Percentiles rank a stretch among this genome's conserved stretches.
These are phyloP conservation scores for Rhizopus stolonifer DNA, from an alignment of 371 early-diverging fungal genomes.

Conservation along the genomic window DNA sequence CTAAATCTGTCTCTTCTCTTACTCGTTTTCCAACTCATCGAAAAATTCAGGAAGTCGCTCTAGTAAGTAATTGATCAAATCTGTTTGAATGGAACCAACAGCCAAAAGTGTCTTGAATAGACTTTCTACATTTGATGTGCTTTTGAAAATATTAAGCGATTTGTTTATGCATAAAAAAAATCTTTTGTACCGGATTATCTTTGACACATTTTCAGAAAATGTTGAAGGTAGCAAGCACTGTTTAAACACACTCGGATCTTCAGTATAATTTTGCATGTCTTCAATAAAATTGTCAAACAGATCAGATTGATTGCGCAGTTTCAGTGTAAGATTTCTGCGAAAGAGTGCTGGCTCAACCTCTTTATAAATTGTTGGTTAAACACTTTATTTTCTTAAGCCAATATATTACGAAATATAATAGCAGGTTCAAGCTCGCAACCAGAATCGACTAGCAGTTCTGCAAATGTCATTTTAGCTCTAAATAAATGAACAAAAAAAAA, in stretches of 20 bases:
- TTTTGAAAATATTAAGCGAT: not conserved
- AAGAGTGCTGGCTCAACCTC: constrained; percentile 23
- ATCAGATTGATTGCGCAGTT: constrained; percentile 25
- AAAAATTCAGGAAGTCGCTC: constrained; percentile 69
- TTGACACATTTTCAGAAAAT: constrained; percentile 18
- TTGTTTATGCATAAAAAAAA: not conserved
- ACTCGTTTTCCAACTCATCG: constrained; percentile 57
- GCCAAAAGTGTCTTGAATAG: constrained; percentile 61
- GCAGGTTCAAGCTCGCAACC: constrained; percentile 13
- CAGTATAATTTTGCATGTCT: constrained; percentile 23
- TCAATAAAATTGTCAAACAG: constrained; percentile 26
- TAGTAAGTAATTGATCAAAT: constrained; percentile 58
- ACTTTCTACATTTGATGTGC: constrained; percentile 48
- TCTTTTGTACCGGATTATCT: constrained; percentile 17
- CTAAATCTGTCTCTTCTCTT: not conserved
- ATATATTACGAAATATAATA: constrained; percentile 12
- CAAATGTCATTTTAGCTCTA: constrained; percentile 11
- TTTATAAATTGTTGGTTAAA: constrained; percentile 1
- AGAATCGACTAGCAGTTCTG: constrained; percentile 11
- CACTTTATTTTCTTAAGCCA: not conserved
- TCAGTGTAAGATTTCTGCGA: constrained; percentile 34
- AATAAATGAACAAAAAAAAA: too few species aligned
- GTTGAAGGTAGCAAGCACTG: constrained; percentile 37
- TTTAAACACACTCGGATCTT: constrained; percentile 29
- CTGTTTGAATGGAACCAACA: constrained; percentile 63